A percentile compares a stretch with the other conserved stretches of the same genome.
Conservation (phyloP, 2,329 filamentous ascomycete species). For the Fusarium fujikuroi region DNA sequence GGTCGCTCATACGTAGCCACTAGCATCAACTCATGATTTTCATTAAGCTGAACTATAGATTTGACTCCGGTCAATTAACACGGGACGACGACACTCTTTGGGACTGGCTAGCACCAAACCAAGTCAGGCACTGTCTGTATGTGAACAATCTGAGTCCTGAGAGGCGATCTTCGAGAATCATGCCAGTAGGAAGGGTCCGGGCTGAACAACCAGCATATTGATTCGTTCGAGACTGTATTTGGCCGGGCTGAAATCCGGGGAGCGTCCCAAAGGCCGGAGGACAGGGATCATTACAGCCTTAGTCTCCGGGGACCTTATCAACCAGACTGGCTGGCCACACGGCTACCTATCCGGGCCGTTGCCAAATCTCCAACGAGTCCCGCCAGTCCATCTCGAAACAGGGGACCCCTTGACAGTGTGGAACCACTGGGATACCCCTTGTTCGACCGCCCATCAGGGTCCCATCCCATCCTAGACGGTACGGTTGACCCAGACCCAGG, state of each 20-base stretch:
- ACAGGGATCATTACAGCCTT: slow-evolving; percentile 44
- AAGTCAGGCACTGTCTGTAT: slow-evolving; percentile 8
- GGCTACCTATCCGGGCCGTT: slow-evolving; percentile 52
- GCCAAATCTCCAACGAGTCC: slow-evolving; percentile 43
- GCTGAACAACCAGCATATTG: slow-evolving; percentile 20
- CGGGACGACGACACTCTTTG: slow-evolving; percentile 25
- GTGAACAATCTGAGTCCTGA: slow-evolving; percentile 28
- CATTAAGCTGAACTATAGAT: slow-evolving; percentile 13
- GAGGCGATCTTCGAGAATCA: slow-evolving; percentile 49
- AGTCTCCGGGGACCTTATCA: slow-evolving; percentile 44
- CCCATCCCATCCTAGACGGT: slow-evolving; percentile 25
- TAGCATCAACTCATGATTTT: slow-evolving; percentile 4
- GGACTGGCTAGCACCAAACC: slow-evolving; percentile 29
- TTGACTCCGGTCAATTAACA: slow-evolving; percentile 18
- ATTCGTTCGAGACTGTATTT: slow-evolving; percentile 38
- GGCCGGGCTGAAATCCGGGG: slow-evolving; percentile 49
- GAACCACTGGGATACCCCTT: slow-evolving; percentile 9
- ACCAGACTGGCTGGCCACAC: slow-evolving; percentile 47
- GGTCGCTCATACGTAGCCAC: not conserved
- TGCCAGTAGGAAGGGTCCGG: slow-evolving; percentile 41
- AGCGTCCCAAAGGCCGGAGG: slow-evolving; percentile 44
- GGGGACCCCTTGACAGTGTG: slow-evolving; percentile 22
- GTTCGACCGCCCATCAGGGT: slow-evolving; percentile 41
- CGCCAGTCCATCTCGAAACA: slow-evolving; percentile 31
- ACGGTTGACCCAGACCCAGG: slow-evolving; percentile 24